Evolutionary conservation across 495 filamentous ascomycete genomes (phyloP).

Genomic region (Tuber umbilicatum): DNA sequence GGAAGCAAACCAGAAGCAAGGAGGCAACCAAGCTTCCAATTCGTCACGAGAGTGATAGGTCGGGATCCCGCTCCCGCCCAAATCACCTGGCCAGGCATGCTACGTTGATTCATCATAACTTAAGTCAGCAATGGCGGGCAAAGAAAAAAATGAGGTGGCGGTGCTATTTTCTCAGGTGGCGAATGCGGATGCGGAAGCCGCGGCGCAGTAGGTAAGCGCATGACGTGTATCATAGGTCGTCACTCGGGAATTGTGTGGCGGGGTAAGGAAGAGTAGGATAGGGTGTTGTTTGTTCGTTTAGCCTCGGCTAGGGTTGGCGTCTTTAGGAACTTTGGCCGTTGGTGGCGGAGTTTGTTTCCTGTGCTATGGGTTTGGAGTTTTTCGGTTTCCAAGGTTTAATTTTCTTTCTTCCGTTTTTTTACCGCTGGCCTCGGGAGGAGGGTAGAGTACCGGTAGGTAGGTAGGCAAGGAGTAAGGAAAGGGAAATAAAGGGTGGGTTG

Average conservation of each 20-base stretch:
- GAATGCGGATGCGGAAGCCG: not conserved
- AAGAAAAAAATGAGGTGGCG: not conserved
- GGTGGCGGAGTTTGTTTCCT: not conserved
- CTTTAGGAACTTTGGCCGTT: not conserved
- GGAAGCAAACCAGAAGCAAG: not conserved
- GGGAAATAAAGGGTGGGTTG: not conserved
- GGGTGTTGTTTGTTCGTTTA: not conserved
- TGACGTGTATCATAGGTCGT: slow-evolving; percentile 2
- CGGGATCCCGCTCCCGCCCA: not conserved
- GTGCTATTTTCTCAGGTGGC: not conserved
- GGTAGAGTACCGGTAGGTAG: not conserved
- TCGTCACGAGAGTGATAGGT: not conserved
- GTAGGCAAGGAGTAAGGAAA: not conserved
- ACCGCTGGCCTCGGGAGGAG: not conserved
- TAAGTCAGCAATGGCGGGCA: not conserved
- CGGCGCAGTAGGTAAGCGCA: not conserved
- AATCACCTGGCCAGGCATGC: not conserved
- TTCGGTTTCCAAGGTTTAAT: not conserved
- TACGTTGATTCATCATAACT: not conserved
- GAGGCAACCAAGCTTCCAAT: not conserved
- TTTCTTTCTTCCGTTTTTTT: not conserved
- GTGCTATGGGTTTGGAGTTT: not conserved
- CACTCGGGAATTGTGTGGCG: slow-evolving; percentile 3
- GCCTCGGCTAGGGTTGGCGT: not conserved
- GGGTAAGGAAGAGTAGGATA: not conserved